These are phyloP conservation scores for Boletus reticulatus DNA, from an alignment of 768 basidiomycete species.

Conservation along the genomic window DNA sequence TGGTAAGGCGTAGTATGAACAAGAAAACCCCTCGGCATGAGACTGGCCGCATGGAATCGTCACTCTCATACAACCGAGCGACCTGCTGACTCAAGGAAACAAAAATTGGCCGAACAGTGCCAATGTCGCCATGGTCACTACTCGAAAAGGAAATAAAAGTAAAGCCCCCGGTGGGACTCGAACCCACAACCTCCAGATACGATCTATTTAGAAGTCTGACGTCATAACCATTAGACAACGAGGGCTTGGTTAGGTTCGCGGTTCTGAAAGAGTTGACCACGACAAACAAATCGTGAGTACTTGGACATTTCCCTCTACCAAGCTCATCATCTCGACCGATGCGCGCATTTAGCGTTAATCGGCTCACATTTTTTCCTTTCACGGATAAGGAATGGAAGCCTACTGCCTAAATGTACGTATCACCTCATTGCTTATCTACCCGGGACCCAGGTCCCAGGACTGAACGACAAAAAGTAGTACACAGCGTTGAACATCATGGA, in stretches of 20 bases:
- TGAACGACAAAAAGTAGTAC: no score
- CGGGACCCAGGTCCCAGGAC: neutral
- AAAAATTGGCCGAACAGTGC: no score
- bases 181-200: constrained; percentile 84
- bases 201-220: constrained; percentile 84
- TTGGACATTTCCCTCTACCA: no score
- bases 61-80: neutral
- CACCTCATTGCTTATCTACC: constrained; percentile 3
- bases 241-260: constrained; percentile 41
- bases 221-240: constrained; percentile 91
- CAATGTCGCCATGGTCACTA: no score
- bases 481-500: neutral
- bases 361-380: neutral
- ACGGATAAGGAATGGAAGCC: neutral
- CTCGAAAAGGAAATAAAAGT: constrained; percentile 15
- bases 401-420: neutral
- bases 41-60: neutral
- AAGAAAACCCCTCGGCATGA: neutral
- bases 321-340: no score
- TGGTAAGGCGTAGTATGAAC: neutral
- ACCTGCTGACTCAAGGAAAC: neutral
- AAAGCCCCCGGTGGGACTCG: constrained; percentile 80
- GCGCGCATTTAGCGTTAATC: no score
- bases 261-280: neutral
- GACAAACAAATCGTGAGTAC: no score